Evolutionary conservation across 495 filamentous ascomycete genomes (phyloP).

Genomic region (Talaromyces borbonicus): DNA sequence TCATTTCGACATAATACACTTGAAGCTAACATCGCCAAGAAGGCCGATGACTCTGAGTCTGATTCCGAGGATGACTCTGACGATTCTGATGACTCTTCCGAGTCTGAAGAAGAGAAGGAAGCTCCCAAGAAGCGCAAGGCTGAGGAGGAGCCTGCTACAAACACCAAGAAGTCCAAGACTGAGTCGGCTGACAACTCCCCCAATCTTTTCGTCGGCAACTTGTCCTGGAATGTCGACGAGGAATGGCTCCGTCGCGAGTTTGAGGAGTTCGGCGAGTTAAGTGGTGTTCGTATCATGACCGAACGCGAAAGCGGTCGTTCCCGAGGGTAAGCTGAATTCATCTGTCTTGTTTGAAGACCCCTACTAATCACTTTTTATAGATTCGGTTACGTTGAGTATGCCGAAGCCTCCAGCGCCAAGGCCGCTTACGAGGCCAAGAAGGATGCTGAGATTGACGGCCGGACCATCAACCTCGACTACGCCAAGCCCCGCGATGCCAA

Average conservation of each 20-base stretch:
- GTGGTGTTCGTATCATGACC: slow-evolving; percentile 67
- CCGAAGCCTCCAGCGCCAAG: slow-evolving; percentile 53
- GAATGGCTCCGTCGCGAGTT: slow-evolving; percentile 84
- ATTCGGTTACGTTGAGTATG: slow-evolving; percentile 95
- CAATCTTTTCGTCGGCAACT: slow-evolving; percentile 86
- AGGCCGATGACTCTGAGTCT: slow-evolving; percentile 26
- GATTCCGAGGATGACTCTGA: slow-evolving; percentile 22
- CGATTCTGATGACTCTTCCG: slow-evolving; percentile 43
- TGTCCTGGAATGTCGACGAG: slow-evolving; percentile 93
- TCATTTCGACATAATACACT: not conserved
- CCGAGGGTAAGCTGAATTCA: slow-evolving; percentile 52
- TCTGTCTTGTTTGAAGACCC: not conserved
- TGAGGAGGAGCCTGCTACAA: slow-evolving; percentile 49
- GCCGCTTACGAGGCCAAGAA: slow-evolving; percentile 76
- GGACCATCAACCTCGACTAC: slow-evolving; percentile 82
- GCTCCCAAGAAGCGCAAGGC: slow-evolving; percentile 88
- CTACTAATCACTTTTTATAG: slow-evolving; percentile 31
- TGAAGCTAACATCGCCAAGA: slow-evolving; percentile 11
- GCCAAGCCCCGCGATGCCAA: slow-evolving; percentile 53
- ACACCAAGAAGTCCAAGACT: slow-evolving; percentile 80
- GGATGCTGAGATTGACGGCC: slow-evolving; percentile 71
- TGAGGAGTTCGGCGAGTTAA: slow-evolving; percentile 68
- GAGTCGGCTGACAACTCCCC: slow-evolving; percentile 51
- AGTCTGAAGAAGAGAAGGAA: slow-evolving; percentile 39
- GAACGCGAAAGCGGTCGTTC: slow-evolving; percentile 77